Conservation (phyloP, 1,139 yeast species). For the Suhomyces bolitotheri region DNA sequence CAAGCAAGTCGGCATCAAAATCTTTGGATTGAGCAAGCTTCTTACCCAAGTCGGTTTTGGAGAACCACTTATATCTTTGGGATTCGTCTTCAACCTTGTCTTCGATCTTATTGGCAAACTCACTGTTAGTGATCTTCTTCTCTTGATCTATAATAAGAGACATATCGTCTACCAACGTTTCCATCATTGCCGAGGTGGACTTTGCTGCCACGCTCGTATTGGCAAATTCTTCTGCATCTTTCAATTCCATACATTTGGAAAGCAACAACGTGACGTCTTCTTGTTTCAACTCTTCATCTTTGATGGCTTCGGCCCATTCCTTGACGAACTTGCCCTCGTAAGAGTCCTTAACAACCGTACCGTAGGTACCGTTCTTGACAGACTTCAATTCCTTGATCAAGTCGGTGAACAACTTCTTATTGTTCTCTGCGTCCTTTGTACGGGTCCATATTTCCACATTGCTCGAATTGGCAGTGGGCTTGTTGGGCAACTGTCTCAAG, state of each 20-base stretch:
- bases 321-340: constrained; percentile 80
- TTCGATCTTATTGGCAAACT: constrained; percentile 76
- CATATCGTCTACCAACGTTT: constrained; percentile 84
- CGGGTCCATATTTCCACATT: constrained; percentile 72
- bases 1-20: constrained; percentile 75
- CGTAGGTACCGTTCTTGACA: constrained; percentile 51
- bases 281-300: constrained; percentile 30
- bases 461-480: constrained; percentile 39
- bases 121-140: constrained; percentile 67
- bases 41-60: constrained; percentile 61
- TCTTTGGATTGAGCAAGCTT: constrained; percentile 47
- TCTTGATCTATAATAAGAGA: constrained; percentile 87
- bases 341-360: constrained; percentile 68
- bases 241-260: constrained; percentile 61
- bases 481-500: constrained; percentile 52
- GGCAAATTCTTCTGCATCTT: constrained; percentile 77
- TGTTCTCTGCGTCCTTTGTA: constrained; percentile 78
- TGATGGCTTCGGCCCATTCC: constrained; percentile 72
- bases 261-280: constrained; percentile 43
- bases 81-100: constrained; percentile 78
- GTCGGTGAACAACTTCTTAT: constrained; percentile 63
- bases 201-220: constrained; percentile 71
- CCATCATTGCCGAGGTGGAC: constrained; percentile 80
- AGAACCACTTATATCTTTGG: constrained; percentile 72
- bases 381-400: constrained; percentile 52